Conservation (phyloP, 2,329 filamentous ascomycete genomes). For the Chaetothyriales sp. region DNA sequence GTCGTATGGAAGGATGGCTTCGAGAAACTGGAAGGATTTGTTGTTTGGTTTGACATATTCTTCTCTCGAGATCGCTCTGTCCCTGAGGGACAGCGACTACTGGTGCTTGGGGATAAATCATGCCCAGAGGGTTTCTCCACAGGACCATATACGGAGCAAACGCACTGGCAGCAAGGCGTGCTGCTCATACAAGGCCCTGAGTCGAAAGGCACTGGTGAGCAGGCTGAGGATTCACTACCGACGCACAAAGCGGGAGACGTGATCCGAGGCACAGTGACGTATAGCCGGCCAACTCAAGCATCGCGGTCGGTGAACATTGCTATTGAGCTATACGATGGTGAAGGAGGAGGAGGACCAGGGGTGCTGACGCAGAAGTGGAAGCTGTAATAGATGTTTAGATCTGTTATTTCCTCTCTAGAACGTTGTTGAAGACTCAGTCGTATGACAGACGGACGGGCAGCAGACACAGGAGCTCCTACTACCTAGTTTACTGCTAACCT, state of each 20-base stretch:
- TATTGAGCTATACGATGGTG: not conserved
- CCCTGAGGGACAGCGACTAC: constrained; percentile 35
- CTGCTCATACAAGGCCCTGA: constrained; percentile 45
- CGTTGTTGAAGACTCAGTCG: no score
- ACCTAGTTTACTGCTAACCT: no score
- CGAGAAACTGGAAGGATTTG: constrained; percentile 60
- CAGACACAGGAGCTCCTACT: no score
- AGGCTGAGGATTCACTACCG: not conserved
- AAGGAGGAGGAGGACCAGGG: not conserved
- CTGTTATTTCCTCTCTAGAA: not conserved
- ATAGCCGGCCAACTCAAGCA: not conserved
- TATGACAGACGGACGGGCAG: no score
- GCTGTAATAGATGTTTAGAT: not conserved
- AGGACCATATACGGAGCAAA: constrained; percentile 59
- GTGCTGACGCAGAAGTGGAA: not conserved
- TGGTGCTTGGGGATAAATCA: constrained; percentile 26
- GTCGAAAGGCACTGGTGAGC: not conserved
- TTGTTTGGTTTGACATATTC: constrained; percentile 90
- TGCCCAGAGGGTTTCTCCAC: constrained; percentile 58
- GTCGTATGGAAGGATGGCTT: constrained; percentile 30
- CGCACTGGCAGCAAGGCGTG: constrained; percentile 83
- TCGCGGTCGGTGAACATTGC: not conserved
- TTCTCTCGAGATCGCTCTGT: constrained; percentile 40
- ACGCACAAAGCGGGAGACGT: not conserved
- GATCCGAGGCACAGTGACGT: not conserved